Evolutionary conservation across 2,329 filamentous ascomycete genomes (phyloP).

Genomic region (Exophiala lecanii-corni): DNA sequence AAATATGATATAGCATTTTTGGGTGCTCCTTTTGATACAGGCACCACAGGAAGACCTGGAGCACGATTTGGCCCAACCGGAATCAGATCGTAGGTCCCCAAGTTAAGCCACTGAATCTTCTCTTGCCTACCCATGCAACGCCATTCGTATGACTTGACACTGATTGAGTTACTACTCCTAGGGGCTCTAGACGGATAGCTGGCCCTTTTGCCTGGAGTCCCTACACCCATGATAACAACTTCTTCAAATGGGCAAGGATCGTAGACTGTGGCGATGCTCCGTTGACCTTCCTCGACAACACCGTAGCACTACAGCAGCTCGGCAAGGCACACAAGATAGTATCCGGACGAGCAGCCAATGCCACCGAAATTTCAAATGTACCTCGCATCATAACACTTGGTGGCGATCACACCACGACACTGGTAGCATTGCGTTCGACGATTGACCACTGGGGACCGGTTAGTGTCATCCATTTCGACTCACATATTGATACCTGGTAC

Average conservation of each 20-base stretch:
- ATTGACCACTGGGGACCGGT: conserved; percentile 47
- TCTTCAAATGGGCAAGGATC: conserved; percentile 47
- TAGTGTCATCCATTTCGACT: conserved; percentile 56
- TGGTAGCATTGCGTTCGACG: conserved; percentile 49
- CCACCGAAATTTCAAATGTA: conserved; percentile 35
- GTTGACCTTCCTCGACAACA: conserved; percentile 51
- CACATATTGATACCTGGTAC: conserved; percentile 51
- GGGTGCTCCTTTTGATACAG: conserved; percentile 50
- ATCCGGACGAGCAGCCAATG: conserved; percentile 43
- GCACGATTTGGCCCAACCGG: conserved; percentile 50
- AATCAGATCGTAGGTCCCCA: conserved; percentile 36
- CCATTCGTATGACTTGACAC: no score
- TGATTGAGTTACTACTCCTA: no score
- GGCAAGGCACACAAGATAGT: conserved; percentile 47
- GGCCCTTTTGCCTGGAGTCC: conserved; percentile 41
- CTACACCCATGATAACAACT: conserved; percentile 47
- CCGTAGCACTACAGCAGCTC: conserved; percentile 50
- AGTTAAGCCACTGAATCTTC: no score
- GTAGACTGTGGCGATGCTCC: conserved; percentile 55
- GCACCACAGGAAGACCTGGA: conserved; percentile 49
- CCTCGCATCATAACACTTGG: conserved; percentile 52
- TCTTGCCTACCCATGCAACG: no score
- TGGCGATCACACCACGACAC: conserved; percentile 54
- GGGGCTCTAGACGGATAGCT: conserved; percentile 46
- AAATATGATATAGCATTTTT: conserved; percentile 42